Base-by-base conservation (phyloP, 192 early-diverging fungal species). In the Coemansia guatemalensis region DNA sequence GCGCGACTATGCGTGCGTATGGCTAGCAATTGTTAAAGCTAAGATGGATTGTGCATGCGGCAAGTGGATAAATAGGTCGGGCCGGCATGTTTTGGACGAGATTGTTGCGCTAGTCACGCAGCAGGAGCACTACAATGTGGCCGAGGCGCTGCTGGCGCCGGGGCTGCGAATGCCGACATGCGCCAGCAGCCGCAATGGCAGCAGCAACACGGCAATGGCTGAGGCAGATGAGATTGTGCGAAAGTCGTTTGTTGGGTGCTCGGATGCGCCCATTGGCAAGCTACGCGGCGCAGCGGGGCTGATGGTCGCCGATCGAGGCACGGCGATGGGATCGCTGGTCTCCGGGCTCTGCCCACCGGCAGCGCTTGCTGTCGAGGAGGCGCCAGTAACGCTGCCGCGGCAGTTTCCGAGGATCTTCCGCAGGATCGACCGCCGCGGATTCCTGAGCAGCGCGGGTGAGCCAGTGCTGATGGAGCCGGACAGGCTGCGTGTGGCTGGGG, bases 291-390 rank as follows among this genome's bases (percentile, higher is more conserved):
- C 72, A 7, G 60, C 64, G n/a, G 76, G 76, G 7, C 67, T 48
- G 26, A 53, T 79, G 27, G 51, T 69, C 5, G 75, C 64, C 18
- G 75, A 78, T 48, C 75, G 75, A 17, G 75, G 75, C 22, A 78
- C 75, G 1, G 24, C 20, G 8, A 30, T 73, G 30, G 49, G 63
- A 35, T 51, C 27, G 14, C 29, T 73, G 12, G 48, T 78, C 20
- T 23, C 67, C 6, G 56, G 50, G 24, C 51, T 22, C 12, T 49
- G 58, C 5, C 53, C 58, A 5, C 53, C 35, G 17, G 32, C 52
- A 1, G 66, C 70, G 21, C 61, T 41, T 22, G 23, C 59, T 5
- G 30, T 41, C 35, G 26, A 30, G 22, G 48, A 56, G 0, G 30
- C 26, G 12, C 23, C 57, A 17, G 64, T 56, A 23, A 20, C 25